Evolutionary conservation across 495 filamentous ascomycete genomes (phyloP).

Genomic region (Margaritispora aquatica): DNA sequence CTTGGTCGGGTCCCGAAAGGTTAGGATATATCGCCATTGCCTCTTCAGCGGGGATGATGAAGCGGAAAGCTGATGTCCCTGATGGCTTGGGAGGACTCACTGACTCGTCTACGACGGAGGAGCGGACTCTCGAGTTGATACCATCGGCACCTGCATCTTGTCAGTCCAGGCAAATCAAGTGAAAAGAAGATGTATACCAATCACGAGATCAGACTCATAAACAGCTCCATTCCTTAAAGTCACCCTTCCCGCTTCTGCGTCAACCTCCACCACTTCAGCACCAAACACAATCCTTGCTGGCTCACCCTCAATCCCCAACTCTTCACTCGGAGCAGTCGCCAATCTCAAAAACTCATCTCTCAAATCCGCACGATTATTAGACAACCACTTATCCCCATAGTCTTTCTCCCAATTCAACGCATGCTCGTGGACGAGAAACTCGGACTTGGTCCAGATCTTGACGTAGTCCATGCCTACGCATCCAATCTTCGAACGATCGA

Average conservation of each 20-base stretch:
- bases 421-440: constrained; percentile 20
- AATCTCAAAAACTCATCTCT: constrained; percentile 24
- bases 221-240: constrained; percentile 22
- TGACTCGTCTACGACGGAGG: constrained; percentile 18
- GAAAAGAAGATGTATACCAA: constrained; percentile 4
- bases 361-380: constrained; percentile 21
- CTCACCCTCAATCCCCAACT: constrained; percentile 17
- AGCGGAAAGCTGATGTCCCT: not conserved
- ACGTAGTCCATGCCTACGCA: constrained; percentile 20
- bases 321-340: constrained; percentile 12
- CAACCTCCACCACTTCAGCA: constrained; percentile 20
- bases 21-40: not conserved
- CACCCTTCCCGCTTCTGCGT: constrained; percentile 21
- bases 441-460: constrained; percentile 22
- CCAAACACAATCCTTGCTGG: constrained; percentile 22
- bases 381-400: constrained; percentile 21
- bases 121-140: constrained; percentile 23
- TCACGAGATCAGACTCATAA: constrained; percentile 25
- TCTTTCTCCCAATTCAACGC: constrained; percentile 23
- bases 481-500: constrained; percentile 22
- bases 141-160: constrained; percentile 18
- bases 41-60: not conserved
- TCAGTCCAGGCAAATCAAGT: not conserved
- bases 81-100: not conserved
- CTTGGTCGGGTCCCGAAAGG: constrained; percentile 12